Evolutionary conservation across 306 rosid genomes (phyloP).

Genomic region (Geum urbanum): DNA sequence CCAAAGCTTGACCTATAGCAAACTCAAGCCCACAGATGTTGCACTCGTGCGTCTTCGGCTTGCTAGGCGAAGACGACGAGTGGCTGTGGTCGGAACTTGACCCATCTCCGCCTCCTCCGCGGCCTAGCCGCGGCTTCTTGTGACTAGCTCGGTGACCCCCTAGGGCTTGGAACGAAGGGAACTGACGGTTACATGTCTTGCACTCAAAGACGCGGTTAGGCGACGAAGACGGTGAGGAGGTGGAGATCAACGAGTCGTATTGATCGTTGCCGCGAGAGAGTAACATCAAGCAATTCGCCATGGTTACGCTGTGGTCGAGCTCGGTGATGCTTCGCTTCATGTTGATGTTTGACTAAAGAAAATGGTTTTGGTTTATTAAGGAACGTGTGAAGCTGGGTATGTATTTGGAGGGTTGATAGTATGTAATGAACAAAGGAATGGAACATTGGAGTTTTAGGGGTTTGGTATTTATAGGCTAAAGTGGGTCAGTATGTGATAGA

Average conservation of each 20-base stretch:
- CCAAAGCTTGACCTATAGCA: constrained; percentile 89
- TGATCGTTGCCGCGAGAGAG: constrained; percentile 50
- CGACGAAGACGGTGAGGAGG: constrained; percentile 11
- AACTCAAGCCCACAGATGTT: constrained; percentile 81
- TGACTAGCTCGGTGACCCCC: constrained; percentile 98
- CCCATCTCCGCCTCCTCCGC: constrained; percentile 16
- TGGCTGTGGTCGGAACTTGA: constrained; percentile 21
- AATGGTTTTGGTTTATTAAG: neutral
- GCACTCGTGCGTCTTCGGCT: constrained; percentile 89
- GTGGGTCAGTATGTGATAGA: constrained; percentile 24
- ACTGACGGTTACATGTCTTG: constrained; percentile 84
- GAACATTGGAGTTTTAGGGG: constrained; percentile 26
- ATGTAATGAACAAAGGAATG: constrained; percentile 20
- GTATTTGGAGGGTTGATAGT: neutral
- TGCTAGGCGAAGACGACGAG: constrained; percentile 41
- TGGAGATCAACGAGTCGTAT: constrained; percentile 6
- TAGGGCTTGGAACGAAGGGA: constrained; percentile 86
- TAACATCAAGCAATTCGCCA: constrained; percentile 90
- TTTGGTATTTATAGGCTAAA: constrained; percentile 36
- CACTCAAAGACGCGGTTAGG: constrained; percentile 72
- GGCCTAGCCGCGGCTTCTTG: constrained; percentile 66
- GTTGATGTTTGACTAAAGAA: neutral
- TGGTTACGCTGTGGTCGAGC: constrained; percentile 42
- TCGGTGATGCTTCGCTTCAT: constrained; percentile 68
- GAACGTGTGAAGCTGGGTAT: neutral